These are phyloP conservation scores for Candida montana DNA, from an alignment of 805 yeast genomes.

Conservation along the genomic window DNA sequence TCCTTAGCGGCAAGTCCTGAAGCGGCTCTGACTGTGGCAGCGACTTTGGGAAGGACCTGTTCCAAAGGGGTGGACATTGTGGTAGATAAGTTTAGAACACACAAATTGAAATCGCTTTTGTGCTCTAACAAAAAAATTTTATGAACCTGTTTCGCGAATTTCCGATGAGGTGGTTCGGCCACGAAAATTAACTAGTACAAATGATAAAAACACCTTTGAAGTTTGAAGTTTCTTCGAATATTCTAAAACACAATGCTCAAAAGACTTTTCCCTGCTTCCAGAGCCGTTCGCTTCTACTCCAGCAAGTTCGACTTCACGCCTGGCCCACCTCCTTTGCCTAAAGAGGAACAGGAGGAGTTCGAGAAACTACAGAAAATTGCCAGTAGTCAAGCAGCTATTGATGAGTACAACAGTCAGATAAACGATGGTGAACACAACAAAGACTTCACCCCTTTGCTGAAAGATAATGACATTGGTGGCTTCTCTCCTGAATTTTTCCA, in stretches of 20 bases:
- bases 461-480: conserved; percentile 51
- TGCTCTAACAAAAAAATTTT: neutral
- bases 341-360: conserved; percentile 85
- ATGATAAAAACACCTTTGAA: neutral
- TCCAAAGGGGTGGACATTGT: conserved; percentile 6
- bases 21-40: conserved; percentile 58
- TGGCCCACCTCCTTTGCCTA: conserved; percentile 68
- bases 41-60: conserved; percentile 38
- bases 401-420: conserved; percentile 51
- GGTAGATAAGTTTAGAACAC: neutral
- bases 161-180: conserved; percentile 2
- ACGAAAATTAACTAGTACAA: no score
- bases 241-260: conserved; percentile 12
- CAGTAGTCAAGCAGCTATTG: conserved; percentile 69
- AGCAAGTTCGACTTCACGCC: conserved; percentile 22
- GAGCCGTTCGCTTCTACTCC: conserved; percentile 16
- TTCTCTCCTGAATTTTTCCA: conserved; percentile 66
- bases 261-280: conserved; percentile 1
- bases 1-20: conserved; percentile 73
- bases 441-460: conserved; percentile 29
- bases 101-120: neutral
- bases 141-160: neutral
- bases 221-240: no score
- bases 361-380: conserved; percentile 82
- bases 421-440: conserved; percentile 31